phyloP scores from a whole-genome alignment of 805 yeast genomes.

The Barnettozyma sp. region DNA sequence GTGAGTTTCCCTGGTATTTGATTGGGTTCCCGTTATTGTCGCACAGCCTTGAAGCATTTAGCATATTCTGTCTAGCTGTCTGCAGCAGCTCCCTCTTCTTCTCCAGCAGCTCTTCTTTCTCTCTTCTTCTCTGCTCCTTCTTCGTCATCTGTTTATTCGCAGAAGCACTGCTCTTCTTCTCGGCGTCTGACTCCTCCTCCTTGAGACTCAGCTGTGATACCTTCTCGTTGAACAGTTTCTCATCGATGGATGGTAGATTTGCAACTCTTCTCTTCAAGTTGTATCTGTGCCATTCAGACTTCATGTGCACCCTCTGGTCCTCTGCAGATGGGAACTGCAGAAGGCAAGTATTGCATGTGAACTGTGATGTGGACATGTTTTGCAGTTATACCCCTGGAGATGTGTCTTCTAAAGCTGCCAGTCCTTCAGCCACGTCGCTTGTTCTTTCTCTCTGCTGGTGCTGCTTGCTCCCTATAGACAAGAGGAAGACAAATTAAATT shows the following conservation, averaged over 20 bases:
- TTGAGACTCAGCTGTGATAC: slow-evolving; percentile 33
- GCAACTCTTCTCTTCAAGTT: slow-evolving; percentile 94
- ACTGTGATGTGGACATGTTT: no score
- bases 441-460: neutral
- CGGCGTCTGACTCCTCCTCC: slow-evolving; percentile 16
- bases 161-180: no score
- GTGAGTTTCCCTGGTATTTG: slow-evolving; percentile 5
- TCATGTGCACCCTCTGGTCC: slow-evolving; percentile 87
- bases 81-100: slow-evolving; percentile 35
- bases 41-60: slow-evolving; percentile 22
- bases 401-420: no score
- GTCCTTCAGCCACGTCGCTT: neutral
- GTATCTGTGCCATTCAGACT: slow-evolving; percentile 96
- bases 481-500: no score
- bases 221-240: slow-evolving; percentile 63
- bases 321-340: slow-evolving; percentile 69
- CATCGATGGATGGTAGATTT: slow-evolving; percentile 64
- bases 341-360: slow-evolving; percentile 86
- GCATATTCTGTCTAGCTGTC: slow-evolving; percentile 34
- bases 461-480: no score
- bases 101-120: slow-evolving; percentile 36
- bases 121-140: slow-evolving; percentile 35
- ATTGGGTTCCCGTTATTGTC: slow-evolving; percentile 7
- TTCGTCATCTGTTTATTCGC: slow-evolving; percentile 33
- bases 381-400: no score